Percentiles rank a stretch among this genome's conserved stretches.
Conservation (phyloP, 768 basidiomycete species). For the Boletus pseudo-olivaceus region DNA sequence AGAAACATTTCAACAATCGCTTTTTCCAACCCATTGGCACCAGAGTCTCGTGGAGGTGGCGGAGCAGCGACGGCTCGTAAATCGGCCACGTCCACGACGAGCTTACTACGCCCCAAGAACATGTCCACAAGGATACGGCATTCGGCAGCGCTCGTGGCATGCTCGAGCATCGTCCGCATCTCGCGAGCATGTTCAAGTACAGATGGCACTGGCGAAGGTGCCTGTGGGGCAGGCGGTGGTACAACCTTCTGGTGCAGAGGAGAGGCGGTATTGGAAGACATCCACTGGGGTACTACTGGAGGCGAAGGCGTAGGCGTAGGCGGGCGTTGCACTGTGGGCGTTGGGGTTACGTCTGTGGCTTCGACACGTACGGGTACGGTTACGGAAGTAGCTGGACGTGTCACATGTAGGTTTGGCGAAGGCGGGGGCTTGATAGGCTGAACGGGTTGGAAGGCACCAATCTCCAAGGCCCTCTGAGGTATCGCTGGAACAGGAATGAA, state of each 20-base stretch:
- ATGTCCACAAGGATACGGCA: constrained; percentile 83
- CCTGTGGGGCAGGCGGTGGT: constrained; percentile 15
- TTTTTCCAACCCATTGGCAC: constrained; percentile 37
- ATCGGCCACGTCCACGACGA: constrained; percentile 31
- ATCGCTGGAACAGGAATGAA: background rate
- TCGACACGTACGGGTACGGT: constrained; percentile 3
- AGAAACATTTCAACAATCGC: constrained; percentile 48
- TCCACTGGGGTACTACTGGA: constrained; percentile 6
- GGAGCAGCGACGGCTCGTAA: constrained; percentile 31
- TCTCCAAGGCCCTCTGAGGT: constrained; percentile 7
- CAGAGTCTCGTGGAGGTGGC: constrained; percentile 34
- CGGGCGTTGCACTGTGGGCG: background rate
- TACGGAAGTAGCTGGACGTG: constrained; percentile 3
- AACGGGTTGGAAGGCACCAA: background rate
- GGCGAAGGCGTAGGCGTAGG: background rate
- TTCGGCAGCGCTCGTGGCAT: constrained; percentile 74
- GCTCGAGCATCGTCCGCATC: constrained; percentile 62
- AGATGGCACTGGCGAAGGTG: constrained; percentile 20
- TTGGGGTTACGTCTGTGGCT: background rate
- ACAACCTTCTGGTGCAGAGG: constrained; percentile 5
- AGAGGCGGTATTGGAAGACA: constrained; percentile 14
- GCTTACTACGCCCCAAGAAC: constrained; percentile 65
- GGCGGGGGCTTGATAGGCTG: constrained; percentile 3
- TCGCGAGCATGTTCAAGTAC: constrained; percentile 53
- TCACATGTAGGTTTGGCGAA: background rate